These are phyloP conservation scores for Brassica balearica DNA, from an alignment of 441 rosid genomes.

Conservation along the genomic window DNA sequence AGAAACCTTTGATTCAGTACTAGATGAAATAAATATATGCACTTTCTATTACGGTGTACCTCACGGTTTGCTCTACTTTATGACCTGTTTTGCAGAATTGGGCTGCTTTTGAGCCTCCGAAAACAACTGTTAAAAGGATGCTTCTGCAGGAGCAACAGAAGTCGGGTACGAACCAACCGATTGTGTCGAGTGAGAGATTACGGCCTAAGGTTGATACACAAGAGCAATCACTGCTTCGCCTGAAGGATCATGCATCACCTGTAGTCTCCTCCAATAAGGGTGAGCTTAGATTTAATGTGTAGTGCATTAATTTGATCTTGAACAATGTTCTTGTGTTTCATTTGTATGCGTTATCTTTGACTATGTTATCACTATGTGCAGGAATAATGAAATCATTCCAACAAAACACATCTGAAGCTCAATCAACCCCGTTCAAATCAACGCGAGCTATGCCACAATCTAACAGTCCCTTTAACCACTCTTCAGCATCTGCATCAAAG, in stretches of 20 bases:
- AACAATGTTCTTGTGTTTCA: conserved; percentile 11
- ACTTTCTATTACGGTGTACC: background rate
- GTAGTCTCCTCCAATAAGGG: conserved; percentile 61
- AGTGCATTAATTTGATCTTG: conserved; percentile 28
- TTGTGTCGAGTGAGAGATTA: conserved; percentile 49
- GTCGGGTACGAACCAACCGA: conserved; percentile 50
- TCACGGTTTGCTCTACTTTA: conserved; percentile 24
- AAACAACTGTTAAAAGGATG: conserved; percentile 92
- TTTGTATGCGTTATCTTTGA: conserved; percentile 8
- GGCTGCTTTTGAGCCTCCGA: conserved; percentile 90
- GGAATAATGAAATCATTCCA: conserved; percentile 49
- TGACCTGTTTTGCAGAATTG: conserved; percentile 67
- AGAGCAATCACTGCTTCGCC: conserved; percentile 47
- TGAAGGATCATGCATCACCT: conserved; percentile 50
- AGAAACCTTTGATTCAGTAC: conserved; percentile 19
- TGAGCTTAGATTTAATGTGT: conserved; percentile 43
- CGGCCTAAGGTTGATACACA: conserved; percentile 40
- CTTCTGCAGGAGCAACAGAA: conserved; percentile 68
- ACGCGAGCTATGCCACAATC: conserved; percentile 51
- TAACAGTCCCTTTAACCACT: conserved; percentile 38
- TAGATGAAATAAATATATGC: conserved; percentile 15
- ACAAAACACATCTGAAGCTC: conserved; percentile 51
- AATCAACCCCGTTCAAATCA: conserved; percentile 47
- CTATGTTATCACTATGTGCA: conserved; percentile 44
- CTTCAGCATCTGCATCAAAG: conserved; percentile 51